A percentile compares a stretch with the other conserved stretches of the same genome.
Evolutionary conservation across 2,329 filamentous ascomycete species (phyloP).

Genomic region (Talaromyces atroroseus): DNA sequence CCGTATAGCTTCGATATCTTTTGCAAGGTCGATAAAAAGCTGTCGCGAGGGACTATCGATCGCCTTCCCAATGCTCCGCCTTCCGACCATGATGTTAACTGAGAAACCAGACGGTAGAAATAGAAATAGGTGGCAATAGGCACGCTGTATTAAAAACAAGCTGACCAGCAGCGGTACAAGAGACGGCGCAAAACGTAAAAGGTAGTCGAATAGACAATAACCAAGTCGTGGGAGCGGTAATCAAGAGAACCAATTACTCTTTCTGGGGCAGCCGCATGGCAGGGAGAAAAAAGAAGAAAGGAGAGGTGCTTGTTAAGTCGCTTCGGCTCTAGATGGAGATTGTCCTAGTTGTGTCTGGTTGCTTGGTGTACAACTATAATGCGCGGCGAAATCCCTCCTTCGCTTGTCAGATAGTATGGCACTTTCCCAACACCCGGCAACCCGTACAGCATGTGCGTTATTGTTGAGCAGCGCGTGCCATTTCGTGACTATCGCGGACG

Average conservation of each 20-base stretch:
- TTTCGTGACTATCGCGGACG: not conserved
- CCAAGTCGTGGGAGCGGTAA: no score
- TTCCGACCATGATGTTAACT: conserved; percentile 10
- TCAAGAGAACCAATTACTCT: no score
- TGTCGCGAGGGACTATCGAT: conserved; percentile 38
- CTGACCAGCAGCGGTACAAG: conserved; percentile 3
- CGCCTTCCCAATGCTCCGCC: conserved; percentile 12
- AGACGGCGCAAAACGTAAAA: not conserved
- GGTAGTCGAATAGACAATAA: not conserved
- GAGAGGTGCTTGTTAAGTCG: no score
- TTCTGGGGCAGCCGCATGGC: not conserved
- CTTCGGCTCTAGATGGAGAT: no score
- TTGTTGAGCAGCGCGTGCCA: not conserved
- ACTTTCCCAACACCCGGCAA: not conserved
- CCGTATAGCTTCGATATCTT: conserved; percentile 37
- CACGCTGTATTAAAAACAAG: not conserved
- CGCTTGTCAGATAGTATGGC: not conserved
- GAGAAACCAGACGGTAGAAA: not conserved
- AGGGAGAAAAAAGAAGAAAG: not conserved
- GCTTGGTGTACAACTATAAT: not conserved
- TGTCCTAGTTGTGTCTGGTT: not conserved
- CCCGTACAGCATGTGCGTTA: not conserved
- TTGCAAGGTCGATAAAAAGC: conserved; percentile 35
- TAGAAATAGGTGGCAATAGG: not conserved
- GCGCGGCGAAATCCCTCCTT: not conserved